These are phyloP conservation scores for Coemansia sp. DNA, from an alignment of 192 early-diverging fungal genomes.

Conservation along the genomic window DNA sequence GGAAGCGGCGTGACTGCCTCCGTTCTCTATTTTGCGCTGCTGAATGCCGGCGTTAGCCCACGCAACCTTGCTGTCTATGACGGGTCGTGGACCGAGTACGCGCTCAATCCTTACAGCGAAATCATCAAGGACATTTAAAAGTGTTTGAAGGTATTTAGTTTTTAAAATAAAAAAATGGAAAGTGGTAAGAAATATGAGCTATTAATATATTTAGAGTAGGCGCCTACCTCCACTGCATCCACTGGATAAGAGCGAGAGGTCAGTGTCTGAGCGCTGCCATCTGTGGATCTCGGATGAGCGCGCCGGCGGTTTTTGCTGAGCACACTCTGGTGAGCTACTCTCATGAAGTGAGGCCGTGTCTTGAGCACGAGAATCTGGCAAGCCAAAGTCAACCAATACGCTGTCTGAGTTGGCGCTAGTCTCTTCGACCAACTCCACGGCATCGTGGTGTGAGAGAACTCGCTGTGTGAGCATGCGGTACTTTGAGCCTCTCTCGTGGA, in stretches of 20 bases:
- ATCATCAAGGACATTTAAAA: slow-evolving; percentile 58
- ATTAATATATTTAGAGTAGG: slow-evolving; percentile 14
- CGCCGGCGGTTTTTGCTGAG: slow-evolving; percentile 6
- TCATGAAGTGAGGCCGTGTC: neutral
- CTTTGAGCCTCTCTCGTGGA: slow-evolving; percentile 21
- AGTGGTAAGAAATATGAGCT: neutral
- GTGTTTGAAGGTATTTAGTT: neutral
- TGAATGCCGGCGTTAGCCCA: slow-evolving; percentile 59
- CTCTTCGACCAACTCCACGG: neutral
- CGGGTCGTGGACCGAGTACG: slow-evolving; percentile 92
- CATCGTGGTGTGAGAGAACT: slow-evolving; percentile 17
- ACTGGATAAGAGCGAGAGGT: slow-evolving; percentile 34
- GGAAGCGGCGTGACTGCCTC: slow-evolving; percentile 88
- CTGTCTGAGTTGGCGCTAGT: neutral
- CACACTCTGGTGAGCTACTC: neutral
- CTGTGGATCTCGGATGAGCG: slow-evolving; percentile 17
- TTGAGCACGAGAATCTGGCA: neutral
- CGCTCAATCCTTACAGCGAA: slow-evolving; percentile 63
- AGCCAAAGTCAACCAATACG: slow-evolving; percentile 1
- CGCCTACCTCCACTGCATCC: slow-evolving; percentile 27
- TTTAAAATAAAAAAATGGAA: neutral
- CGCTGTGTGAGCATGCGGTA: slow-evolving; percentile 29
- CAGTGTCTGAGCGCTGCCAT: slow-evolving; percentile 44
- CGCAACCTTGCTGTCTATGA: slow-evolving; percentile 75
- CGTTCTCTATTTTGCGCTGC: slow-evolving; percentile 76